phyloP scores from a whole-genome alignment of 2,329 filamentous ascomycete species.

The Colletotrichum phormii region DNA sequence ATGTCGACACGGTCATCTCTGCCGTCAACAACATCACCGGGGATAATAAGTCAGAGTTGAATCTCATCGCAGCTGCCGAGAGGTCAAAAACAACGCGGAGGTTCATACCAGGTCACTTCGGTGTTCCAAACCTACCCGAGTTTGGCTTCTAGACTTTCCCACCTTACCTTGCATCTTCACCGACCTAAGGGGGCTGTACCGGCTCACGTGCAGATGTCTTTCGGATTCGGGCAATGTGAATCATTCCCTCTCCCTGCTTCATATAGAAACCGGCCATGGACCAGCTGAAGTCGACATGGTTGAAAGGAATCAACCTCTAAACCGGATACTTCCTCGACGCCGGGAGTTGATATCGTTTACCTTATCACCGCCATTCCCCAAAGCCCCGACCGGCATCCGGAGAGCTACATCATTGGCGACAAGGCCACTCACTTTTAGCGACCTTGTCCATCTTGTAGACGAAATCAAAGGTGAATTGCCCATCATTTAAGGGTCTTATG shows the following conservation, averaged over 20 bases:
- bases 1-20: conserved; percentile 57
- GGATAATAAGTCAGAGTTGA: conserved; percentile 45
- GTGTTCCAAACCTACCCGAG: conserved; percentile 46
- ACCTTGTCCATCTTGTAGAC: conserved; percentile 51
- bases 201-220: background rate
- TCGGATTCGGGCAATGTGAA: background rate
- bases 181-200: background rate
- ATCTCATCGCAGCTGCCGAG: conserved; percentile 56
- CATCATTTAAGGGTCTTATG: accelerated
- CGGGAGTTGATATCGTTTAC: conserved; percentile 53
- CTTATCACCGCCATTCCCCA: conserved; percentile 53
- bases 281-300: conserved; percentile 44
- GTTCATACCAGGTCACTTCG: conserved; percentile 58
- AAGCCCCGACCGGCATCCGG: conserved; percentile 54
- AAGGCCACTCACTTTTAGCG: conserved; percentile 54
- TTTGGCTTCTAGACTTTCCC: conserved; percentile 34
- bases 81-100: conserved; percentile 49
- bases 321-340: conserved; percentile 55
- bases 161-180: background rate
- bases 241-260: background rate
- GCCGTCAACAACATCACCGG: conserved; percentile 45
- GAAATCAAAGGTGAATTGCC: background rate
- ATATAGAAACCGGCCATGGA: conserved; percentile 3
- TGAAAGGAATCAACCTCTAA: conserved; percentile 50
- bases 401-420: conserved; percentile 51